Conservation (phyloP, 1,284 basidiomycete genomes). For the Bjerkandera adusta region DNA sequence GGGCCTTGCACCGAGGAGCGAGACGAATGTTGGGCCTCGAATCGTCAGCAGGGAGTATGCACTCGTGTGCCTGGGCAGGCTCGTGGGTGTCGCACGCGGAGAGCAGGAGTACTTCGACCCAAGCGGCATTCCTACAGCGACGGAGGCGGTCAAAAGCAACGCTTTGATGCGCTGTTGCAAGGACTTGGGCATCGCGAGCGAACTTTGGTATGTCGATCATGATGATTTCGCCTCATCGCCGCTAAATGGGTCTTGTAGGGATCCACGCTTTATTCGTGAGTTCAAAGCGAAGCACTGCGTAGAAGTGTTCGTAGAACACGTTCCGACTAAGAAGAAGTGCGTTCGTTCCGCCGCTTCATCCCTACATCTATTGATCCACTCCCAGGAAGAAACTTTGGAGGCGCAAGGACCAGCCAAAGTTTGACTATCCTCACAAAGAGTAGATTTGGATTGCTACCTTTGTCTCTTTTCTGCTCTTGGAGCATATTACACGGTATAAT, state of each 20-base stretch:
- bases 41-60: constrained; percentile 95
- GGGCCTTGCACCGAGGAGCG: constrained; percentile 93
- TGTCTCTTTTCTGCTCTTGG: no score
- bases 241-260: constrained; percentile 48
- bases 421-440: constrained; percentile 86
- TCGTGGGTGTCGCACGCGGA: constrained; percentile 90
- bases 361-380: constrained; percentile 13
- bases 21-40: constrained; percentile 87
- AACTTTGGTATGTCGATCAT: constrained; percentile 74
- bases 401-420: constrained; percentile 82
- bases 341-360: constrained; percentile 28
- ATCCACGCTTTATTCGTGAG: constrained; percentile 91
- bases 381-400: constrained; percentile 88
- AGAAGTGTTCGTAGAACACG: constrained; percentile 86
- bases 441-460: constrained; percentile 29
- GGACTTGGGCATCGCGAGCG: constrained; percentile 93
- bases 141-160: constrained; percentile 95
- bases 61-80: constrained; percentile 90
- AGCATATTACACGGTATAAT: no score
- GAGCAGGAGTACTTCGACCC: constrained; percentile 98
- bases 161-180: constrained; percentile 99
- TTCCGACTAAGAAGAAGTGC: constrained; percentile 86
- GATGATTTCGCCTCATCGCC: background rate
- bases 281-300: constrained; percentile 87
- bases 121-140: constrained; percentile 88